These are phyloP conservation scores for Posidonia oceanica DNA, from an alignment of 116 monocot species.

Conservation along the genomic window DNA sequence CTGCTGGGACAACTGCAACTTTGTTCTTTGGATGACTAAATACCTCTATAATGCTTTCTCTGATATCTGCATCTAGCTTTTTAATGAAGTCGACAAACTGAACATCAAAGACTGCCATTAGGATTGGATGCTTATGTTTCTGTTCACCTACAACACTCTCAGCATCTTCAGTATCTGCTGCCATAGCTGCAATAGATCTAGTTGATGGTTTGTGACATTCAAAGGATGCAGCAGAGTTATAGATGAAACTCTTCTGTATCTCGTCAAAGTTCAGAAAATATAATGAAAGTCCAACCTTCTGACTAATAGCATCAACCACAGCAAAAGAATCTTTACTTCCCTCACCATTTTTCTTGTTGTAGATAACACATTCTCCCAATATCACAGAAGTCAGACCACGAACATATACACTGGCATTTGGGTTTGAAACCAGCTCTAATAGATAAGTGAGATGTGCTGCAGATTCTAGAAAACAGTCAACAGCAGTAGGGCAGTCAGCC, in stretches of 20 bases:
- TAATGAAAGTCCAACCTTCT: conserved; percentile 74
- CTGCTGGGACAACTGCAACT: conserved; percentile 54
- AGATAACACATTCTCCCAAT: conserved; percentile 78
- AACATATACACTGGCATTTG: conserved; percentile 27
- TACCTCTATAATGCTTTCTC: conserved; percentile 59
- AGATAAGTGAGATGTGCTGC: conserved; percentile 69
- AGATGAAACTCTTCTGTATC: conserved; percentile 37
- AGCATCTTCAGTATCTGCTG: conserved; percentile 40
- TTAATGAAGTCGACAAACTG: conserved; percentile 43
- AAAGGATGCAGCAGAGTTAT: conserved; percentile 15
- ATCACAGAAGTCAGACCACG: conserved; percentile 65
- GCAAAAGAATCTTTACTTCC: conserved; percentile 58
- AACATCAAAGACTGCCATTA: conserved; percentile 49
- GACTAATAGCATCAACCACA: conserved; percentile 80
- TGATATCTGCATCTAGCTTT: conserved; percentile 55
- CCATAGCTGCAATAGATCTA: conserved; percentile 54
- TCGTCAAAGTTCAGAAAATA: conserved; percentile 79
- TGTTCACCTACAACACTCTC: conserved; percentile 32
- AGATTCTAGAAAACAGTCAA: conserved; percentile 64
- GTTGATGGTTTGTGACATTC: conserved; percentile 32
- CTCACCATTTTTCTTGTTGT: conserved; percentile 46
- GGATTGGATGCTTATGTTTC: conserved; percentile 56
- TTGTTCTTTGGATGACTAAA: conserved; percentile 66
- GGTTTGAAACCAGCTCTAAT: conserved; percentile 48
- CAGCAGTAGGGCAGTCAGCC: conserved; percentile 63